These are phyloP conservation scores for Boletus sp. DNA, from an alignment of 768 basidiomycete species.

Conservation along the genomic window DNA sequence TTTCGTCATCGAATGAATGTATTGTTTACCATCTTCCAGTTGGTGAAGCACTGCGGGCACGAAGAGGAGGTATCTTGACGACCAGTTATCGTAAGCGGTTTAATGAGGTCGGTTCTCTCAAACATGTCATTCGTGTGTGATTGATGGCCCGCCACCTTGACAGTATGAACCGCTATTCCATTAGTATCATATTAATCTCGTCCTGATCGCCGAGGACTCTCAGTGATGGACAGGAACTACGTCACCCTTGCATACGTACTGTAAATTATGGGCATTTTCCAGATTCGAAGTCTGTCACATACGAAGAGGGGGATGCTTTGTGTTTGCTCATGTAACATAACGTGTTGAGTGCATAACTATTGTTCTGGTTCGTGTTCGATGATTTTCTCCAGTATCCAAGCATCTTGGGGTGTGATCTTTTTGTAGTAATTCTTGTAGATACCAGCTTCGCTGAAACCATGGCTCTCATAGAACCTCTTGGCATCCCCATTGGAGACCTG, in stretches of 20 bases:
- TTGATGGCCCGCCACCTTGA: slow-evolving; percentile 18
- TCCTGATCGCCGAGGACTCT: slow-evolving; percentile 18
- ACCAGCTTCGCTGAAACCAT: slow-evolving; percentile 72
- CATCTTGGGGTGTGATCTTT: slow-evolving; percentile 79
- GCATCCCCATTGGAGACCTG: slow-evolving; percentile 79
- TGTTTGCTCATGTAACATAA: slow-evolving; percentile 26
- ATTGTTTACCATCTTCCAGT: slow-evolving; percentile 37
- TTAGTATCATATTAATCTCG: slow-evolving; percentile 24
- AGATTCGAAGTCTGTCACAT: slow-evolving; percentile 14
- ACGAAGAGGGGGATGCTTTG: slow-evolving; percentile 5
- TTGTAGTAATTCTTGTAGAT: slow-evolving; percentile 82
- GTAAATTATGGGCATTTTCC: slow-evolving; percentile 29
- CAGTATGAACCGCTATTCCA: slow-evolving; percentile 24
- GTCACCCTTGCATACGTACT: slow-evolving; percentile 27
- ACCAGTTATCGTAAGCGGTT: slow-evolving; percentile 18
- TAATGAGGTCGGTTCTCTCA: slow-evolving; percentile 17
- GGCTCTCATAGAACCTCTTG: slow-evolving; percentile 78
- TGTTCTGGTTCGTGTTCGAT: slow-evolving; percentile 33
- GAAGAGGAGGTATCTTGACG: slow-evolving; percentile 47
- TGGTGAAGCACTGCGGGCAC: slow-evolving; percentile 78
- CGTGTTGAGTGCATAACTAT: slow-evolving; percentile 24
- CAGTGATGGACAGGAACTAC: slow-evolving; percentile 17
- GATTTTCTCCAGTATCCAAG: slow-evolving; percentile 80
- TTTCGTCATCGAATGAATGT: slow-evolving; percentile 3
- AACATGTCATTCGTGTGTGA: slow-evolving; percentile 12